A percentile compares a stretch with the other conserved stretches of the same genome.
These are phyloP conservation scores for Plasmodium cynomolgi DNA, from an alignment of 169 alveolate species.

Conservation along the genomic window DNA sequence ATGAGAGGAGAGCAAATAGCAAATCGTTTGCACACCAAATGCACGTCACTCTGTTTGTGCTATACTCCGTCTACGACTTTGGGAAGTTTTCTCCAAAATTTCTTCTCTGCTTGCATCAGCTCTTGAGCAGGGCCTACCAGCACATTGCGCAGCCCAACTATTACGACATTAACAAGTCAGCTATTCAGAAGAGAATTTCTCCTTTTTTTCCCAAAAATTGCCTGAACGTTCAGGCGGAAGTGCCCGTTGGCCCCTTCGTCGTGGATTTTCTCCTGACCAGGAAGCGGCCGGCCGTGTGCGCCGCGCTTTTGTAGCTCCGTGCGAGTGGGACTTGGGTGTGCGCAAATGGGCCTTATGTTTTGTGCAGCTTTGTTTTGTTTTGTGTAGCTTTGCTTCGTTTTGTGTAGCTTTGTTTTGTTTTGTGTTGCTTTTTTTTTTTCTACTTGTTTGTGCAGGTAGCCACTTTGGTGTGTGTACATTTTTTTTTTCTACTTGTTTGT, in stretches of 20 bases:
- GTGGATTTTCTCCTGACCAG: conserved; percentile 27
- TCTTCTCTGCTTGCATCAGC: conserved; percentile 14
- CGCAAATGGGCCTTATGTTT: neutral
- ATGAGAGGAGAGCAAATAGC: conserved; percentile 58
- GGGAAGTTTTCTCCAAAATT: conserved; percentile 29
- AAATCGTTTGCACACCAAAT: conserved; percentile 65
- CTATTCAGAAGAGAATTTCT: conserved; percentile 49
- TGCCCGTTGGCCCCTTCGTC: conserved; percentile 48
- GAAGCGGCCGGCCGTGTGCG: neutral
- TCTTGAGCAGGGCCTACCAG: conserved; percentile 18
- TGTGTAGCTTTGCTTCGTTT: too few species aligned
- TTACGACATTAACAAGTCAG: conserved; percentile 59
- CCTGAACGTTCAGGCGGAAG: conserved; percentile 43
- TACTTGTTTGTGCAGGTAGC: neutral
- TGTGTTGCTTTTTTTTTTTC: too few species aligned
- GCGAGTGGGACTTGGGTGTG: too few species aligned
- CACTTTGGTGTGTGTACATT: neutral
- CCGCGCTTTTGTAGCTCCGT: neutral
- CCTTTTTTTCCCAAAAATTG: conserved; percentile 34
- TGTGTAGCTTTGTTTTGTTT: too few species aligned
- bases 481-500: too few species aligned
- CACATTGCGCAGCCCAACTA: conserved; percentile 23
- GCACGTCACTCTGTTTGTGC: conserved; percentile 49
- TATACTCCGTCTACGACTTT: conserved; percentile 38
- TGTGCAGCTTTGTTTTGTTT: too few species aligned